Conservation (phyloP, 495 filamentous ascomycete species). For the Letharia columbiana region DNA sequence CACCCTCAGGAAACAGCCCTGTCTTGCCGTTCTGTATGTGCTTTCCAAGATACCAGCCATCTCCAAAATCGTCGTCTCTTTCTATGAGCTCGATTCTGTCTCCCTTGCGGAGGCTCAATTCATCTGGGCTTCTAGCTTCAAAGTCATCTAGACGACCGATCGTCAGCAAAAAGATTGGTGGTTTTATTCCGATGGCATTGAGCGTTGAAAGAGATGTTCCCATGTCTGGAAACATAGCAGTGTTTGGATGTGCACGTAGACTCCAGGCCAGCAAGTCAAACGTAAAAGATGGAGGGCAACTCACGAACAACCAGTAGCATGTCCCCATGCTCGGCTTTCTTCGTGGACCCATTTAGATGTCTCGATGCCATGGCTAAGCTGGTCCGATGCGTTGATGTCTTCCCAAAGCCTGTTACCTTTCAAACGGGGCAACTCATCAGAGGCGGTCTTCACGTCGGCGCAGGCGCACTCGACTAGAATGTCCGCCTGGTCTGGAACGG, state of each 20-base stretch:
- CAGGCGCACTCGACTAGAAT: slow-evolving; percentile 16
- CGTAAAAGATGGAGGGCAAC: slow-evolving; percentile 29
- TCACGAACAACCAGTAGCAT: slow-evolving; percentile 70
- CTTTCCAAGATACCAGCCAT: slow-evolving; percentile 93
- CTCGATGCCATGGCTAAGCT: slow-evolving; percentile 38
- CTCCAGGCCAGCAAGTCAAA: not conserved
- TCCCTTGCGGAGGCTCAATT: slow-evolving; percentile 77
- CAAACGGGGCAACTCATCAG: slow-evolving; percentile 12
- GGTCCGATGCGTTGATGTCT: not conserved
- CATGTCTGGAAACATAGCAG: not conserved
- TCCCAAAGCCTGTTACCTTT: not conserved
- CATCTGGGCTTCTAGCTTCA: slow-evolving; percentile 78
- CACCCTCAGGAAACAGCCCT: slow-evolving; percentile 88
- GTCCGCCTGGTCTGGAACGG: slow-evolving; percentile 7
- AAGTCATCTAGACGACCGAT: slow-evolving; percentile 56
- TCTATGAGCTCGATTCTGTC: slow-evolving; percentile 89
- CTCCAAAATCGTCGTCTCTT: slow-evolving; percentile 92
- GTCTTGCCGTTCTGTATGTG: slow-evolving; percentile 64
- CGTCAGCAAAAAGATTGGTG: slow-evolving; percentile 13
- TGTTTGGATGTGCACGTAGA: not conserved
- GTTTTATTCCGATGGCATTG: not conserved
- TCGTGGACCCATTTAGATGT: slow-evolving; percentile 28
- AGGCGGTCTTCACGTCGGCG: slow-evolving; percentile 15
- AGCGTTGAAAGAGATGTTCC: not conserved
- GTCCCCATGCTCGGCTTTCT: slow-evolving; percentile 55